These are phyloP conservation scores for Leccinum truebloodii DNA, from an alignment of 768 basidiomycete genomes.

Conservation along the genomic window DNA sequence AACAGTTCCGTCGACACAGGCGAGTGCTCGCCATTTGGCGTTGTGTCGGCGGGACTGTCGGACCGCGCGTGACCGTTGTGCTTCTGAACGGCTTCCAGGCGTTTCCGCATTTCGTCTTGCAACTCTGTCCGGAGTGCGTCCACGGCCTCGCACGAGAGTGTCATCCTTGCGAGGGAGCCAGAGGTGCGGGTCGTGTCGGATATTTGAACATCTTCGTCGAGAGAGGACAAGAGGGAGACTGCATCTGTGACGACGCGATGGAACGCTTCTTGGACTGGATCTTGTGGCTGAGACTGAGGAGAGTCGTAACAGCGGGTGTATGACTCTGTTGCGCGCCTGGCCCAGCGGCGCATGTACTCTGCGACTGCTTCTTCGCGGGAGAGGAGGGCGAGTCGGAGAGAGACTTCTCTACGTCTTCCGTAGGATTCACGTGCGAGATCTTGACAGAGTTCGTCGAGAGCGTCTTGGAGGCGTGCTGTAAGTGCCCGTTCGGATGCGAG, in stretches of 20 bases:
- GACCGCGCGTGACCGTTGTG: slow-evolving; percentile 1
- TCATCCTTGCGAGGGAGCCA: slow-evolving; percentile 54
- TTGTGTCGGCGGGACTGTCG: neutral
- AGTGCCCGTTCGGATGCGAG: slow-evolving; percentile 46
- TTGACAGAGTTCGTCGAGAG: slow-evolving; percentile 69
- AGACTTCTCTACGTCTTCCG: slow-evolving; percentile 71
- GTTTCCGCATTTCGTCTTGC: slow-evolving; percentile 51
- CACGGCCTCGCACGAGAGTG: slow-evolving; percentile 50
- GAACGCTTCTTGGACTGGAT: slow-evolving; percentile 29
- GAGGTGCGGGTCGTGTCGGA: slow-evolving; percentile 26
- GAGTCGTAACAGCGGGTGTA: slow-evolving; percentile 28
- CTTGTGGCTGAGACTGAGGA: slow-evolving; percentile 2
- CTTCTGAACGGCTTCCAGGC: slow-evolving; percentile 37
- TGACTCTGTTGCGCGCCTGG: slow-evolving; percentile 49
- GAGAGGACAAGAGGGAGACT: slow-evolving; percentile 33
- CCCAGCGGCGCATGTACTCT: slow-evolving; percentile 58
- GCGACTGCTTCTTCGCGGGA: slow-evolving; percentile 63
- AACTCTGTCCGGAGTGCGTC: slow-evolving; percentile 58
- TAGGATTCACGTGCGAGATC: slow-evolving; percentile 71
- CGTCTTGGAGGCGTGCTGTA: slow-evolving; percentile 51
- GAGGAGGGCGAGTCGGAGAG: slow-evolving; percentile 59
- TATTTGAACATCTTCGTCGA: slow-evolving; percentile 36
- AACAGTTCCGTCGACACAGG: too few relatives aligned
- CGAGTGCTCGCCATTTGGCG: too few relatives aligned
- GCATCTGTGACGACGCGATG: slow-evolving; percentile 37